Evolutionary conservation across 2,329 filamentous ascomycete species (phyloP).

Genomic region (Curvularia spicifera): DNA sequence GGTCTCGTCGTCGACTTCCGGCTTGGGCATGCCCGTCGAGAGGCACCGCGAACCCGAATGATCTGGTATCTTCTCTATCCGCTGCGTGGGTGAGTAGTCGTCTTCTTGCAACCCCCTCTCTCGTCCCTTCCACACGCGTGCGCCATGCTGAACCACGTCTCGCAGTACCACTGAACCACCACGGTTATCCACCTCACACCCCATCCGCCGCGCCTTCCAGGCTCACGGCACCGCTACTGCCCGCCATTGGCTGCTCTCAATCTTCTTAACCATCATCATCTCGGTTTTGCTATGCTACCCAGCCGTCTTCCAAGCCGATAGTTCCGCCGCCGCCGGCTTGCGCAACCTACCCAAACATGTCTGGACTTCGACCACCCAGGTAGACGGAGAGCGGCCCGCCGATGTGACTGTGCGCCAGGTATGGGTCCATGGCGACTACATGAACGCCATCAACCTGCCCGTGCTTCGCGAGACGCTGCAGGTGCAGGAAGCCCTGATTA

Average conservation of each 20-base stretch:
- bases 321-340: slow-evolving; percentile 73
- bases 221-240: slow-evolving; percentile 74
- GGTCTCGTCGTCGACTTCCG: slow-evolving; percentile 9
- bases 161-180: slow-evolving; percentile 76
- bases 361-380: slow-evolving; percentile 75
- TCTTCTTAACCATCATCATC: slow-evolving; percentile 74
- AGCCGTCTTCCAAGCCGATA: slow-evolving; percentile 75
- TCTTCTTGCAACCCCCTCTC: neutral
- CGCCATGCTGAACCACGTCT: slow-evolving; percentile 22
- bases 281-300: slow-evolving; percentile 75
- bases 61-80: slow-evolving; percentile 81
- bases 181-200: slow-evolving; percentile 67
- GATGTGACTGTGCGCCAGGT: slow-evolving; percentile 84
- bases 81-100: slow-evolving; percentile 69
- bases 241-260: slow-evolving; percentile 74
- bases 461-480: slow-evolving; percentile 71
- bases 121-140: neutral
- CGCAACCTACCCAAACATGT: slow-evolving; percentile 78
- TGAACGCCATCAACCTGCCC: slow-evolving; percentile 72
- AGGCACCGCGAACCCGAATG: slow-evolving; percentile 54
- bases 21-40: slow-evolving; percentile 33
- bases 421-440: slow-evolving; percentile 82
- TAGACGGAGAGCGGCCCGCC: slow-evolving; percentile 59
- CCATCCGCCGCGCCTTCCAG: slow-evolving; percentile 68
- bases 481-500: slow-evolving; percentile 73